Evolutionary conservation across 805 yeast species (phyloP), one percentile per base, ranked within the genome.

Genomic region (Cyberlindnera mrakii): DNA sequence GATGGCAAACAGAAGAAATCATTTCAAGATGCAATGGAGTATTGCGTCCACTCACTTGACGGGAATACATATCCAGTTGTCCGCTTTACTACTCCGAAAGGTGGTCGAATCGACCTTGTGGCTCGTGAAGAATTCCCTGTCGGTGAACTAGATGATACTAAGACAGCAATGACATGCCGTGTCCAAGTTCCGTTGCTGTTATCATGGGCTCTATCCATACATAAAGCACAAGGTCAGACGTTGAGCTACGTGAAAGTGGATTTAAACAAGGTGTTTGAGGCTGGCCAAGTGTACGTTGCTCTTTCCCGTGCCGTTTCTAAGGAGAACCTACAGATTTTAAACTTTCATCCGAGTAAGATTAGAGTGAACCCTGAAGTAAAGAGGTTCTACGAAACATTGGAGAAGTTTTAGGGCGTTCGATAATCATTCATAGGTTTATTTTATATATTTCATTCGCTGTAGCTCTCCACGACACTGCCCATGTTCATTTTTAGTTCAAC

Each of bases 151-250:
- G 57, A 61, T 0, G 72, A 58, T 25, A 44, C 54, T 3, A 52
- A 50, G 18, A 50, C 51, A 15, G 51, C 53, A 15, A 50, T 47
- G 14, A 41, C 71, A 8, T 59, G 59, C 7, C 68, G 90, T 55
- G 57, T 49, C 0, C 95, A 85, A 57, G 51, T 84, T 3, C 95
- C 95, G 1, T 65, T 85, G 27, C 67, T 83, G 44, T 63, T 85
- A 31, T 80, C 93, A 19, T 85, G 93, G 93, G 89, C 95, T 0
- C 60, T 85, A 51, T 85, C 93, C 0, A 85, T 85, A 40, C 95
- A 85, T 57, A 85, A 85, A 58, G 78, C 93, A 0, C 95, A 85
- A 59, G 95, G 95, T 3, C 95, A 85, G 64, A 84, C 95, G 0
- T 71, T 85, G 36, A 79, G 76, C 34, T 62, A 86, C 48, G 80